Percentiles rank a stretch among this genome's conserved stretches.
These are phyloP conservation scores for Phytomonas sp. DNA, from an alignment of 208 protist genomes.

Conservation along the genomic window DNA sequence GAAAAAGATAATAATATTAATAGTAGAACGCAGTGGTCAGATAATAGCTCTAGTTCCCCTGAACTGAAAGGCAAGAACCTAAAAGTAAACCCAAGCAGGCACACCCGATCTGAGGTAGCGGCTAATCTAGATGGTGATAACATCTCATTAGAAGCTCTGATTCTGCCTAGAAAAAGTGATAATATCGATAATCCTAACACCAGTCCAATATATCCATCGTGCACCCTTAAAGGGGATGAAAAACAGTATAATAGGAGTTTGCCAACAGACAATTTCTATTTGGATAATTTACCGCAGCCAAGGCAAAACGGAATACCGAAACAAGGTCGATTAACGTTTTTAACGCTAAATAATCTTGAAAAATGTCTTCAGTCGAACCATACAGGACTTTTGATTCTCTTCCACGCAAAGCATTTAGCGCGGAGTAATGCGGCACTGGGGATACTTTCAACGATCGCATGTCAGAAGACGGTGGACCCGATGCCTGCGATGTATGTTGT, in stretches of 20 bases:
- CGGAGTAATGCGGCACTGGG: slow-evolving; percentile 54
- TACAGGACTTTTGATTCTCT: slow-evolving; percentile 62
- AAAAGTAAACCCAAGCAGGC: no score
- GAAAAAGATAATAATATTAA: background rate
- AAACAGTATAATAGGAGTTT: no score
- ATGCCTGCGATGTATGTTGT: slow-evolving; percentile 71
- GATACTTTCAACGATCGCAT: slow-evolving; percentile 49
- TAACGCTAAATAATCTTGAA: slow-evolving; percentile 44
- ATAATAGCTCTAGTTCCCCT: background rate
- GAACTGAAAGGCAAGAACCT: no score
- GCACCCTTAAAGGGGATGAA: no score
- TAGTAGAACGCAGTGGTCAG: background rate
- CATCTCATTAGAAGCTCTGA: no score
- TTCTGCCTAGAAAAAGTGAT: no score
- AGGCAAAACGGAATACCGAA: background rate
- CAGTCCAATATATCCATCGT: no score
- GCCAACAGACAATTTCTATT: no score
- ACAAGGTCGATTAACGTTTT: slow-evolving; percentile 17
- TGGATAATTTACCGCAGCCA: no score
- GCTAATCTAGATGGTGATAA: no score
- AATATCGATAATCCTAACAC: no score
- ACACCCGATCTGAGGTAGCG: no score
- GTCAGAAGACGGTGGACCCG: slow-evolving; percentile 39
- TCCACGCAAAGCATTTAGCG: slow-evolving; percentile 71
- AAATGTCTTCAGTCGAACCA: slow-evolving; percentile 30